These are phyloP conservation scores for Brachypodium distachyon DNA, from an alignment of 202 grass and related monocot genomes.

Conservation along the genomic window DNA sequence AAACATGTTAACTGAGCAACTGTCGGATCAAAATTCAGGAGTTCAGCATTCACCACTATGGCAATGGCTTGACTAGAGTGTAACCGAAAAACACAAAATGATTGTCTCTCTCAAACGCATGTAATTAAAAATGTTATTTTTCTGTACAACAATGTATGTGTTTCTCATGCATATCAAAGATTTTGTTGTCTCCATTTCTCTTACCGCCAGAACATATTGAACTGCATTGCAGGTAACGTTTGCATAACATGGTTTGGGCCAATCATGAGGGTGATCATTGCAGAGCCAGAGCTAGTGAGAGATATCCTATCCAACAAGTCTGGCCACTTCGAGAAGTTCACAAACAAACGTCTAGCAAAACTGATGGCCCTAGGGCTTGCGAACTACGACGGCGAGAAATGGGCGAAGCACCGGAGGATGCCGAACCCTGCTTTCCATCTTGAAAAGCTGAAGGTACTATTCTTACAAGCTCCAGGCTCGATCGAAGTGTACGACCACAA, in stretches of 20 bases:
- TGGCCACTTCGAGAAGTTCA: slow-evolving; percentile 44
- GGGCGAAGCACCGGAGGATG: slow-evolving; percentile 78
- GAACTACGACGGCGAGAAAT: slow-evolving; percentile 52
- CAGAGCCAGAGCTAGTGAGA: slow-evolving; percentile 42
- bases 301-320: slow-evolving; percentile 60
- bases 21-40: too few relatives aligned
- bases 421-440: slow-evolving; percentile 71
- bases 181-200: not conserved
- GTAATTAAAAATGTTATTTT: too few relatives aligned
- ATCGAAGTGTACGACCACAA: not conserved
- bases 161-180: not conserved
- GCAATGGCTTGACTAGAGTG: too few relatives aligned
- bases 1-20: too few relatives aligned
- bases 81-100: too few relatives aligned
- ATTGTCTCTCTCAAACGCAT: too few relatives aligned
- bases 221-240: slow-evolving; percentile 51
- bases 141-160: too few relatives aligned
- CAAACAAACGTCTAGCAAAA: not conserved
- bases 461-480: not conserved
- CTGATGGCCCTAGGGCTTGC: slow-evolving; percentile 28
- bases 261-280: slow-evolving; percentile 32
- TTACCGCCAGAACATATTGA: too few relatives aligned
- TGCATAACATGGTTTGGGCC: slow-evolving; percentile 60
- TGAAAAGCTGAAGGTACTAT: slow-evolving; percentile 47
- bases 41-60: too few relatives aligned